These are phyloP conservation scores for Zoysia japonica DNA, from an alignment of 176 grass and related monocot species.

Conservation along the genomic window DNA sequence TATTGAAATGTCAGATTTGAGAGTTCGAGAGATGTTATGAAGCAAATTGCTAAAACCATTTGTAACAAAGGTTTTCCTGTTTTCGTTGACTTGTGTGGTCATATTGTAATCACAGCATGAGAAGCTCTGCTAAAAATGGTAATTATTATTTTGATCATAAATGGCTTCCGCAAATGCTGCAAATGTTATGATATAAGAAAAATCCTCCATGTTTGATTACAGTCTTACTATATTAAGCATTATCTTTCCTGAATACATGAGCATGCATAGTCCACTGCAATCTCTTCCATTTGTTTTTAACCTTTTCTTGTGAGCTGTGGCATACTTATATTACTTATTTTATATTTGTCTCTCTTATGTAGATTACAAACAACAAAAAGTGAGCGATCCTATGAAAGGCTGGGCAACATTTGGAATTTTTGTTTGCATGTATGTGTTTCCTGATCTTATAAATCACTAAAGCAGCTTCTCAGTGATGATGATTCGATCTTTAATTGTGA, in stretches of 20 bases:
- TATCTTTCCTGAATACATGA: not conserved
- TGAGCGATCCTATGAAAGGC: conserved; percentile 56
- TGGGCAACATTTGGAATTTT: conserved; percentile 86
- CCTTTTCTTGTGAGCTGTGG: not conserved
- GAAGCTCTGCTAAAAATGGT: not conserved
- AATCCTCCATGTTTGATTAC: not conserved
- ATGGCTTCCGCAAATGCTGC: not conserved
- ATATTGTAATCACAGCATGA: conserved; percentile 20
- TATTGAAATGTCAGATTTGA: not conserved
- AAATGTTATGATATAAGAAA: not conserved
- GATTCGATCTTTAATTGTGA: not conserved
- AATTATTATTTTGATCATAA: conserved; percentile 8
- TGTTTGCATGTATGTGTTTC: conserved; percentile 74
- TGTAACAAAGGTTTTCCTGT: conserved; percentile 6
- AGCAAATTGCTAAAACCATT: not conserved
- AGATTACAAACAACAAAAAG: conserved; percentile 70
- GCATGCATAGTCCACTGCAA: not conserved
- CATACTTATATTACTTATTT: conserved; percentile 13
- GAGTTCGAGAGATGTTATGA: conserved; percentile 15
- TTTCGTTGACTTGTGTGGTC: conserved; percentile 22
- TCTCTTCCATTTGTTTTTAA: conserved; percentile 20
- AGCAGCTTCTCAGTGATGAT: not conserved
- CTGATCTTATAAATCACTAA: conserved; percentile 30
- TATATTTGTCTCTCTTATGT: conserved; percentile 9
- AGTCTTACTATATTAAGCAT: not conserved